Percentiles rank a stretch among this genome's conserved stretches.
These are phyloP conservation scores for Ettlia oleoabundans DNA, from an alignment of 139 green algal species.

Conservation along the genomic window DNA sequence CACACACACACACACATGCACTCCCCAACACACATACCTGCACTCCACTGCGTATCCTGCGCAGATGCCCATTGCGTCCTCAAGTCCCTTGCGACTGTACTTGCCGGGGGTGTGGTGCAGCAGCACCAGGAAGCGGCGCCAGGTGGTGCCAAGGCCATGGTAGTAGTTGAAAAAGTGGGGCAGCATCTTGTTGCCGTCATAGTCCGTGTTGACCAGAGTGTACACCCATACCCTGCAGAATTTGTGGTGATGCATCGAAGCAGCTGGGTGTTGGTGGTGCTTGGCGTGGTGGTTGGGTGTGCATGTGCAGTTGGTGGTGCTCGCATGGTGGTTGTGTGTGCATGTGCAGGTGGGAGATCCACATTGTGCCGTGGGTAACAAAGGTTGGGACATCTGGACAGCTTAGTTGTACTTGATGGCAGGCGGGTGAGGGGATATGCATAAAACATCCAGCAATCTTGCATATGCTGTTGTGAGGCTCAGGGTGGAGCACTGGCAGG, in stretches of 20 bases:
- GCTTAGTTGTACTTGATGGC: too few species aligned
- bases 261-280: not conserved
- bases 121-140: constrained; percentile 53
- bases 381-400: too few species aligned
- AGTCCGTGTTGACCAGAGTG: constrained; percentile 54
- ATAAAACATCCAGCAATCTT: too few species aligned
- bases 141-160: constrained; percentile 44
- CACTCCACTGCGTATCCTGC: constrained; percentile 39
- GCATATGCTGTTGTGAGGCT: too few species aligned
- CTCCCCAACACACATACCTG: not conserved
- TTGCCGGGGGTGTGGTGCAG: constrained; percentile 54
- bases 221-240: constrained; percentile 55
- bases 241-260: not conserved
- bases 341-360: too few species aligned
- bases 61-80: constrained; percentile 33
- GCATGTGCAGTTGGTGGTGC: too few species aligned
- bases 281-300: not conserved
- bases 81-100: constrained; percentile 22
- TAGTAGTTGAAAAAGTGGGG: constrained; percentile 65
- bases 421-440: too few species aligned
- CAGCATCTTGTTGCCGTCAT: constrained; percentile 52
- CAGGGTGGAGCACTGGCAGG: too few species aligned
- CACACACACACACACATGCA: not conserved
- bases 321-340: too few species aligned
- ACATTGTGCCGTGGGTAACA: too few species aligned